Conservation (phyloP, 2,329 filamentous ascomycete genomes). For the Exophiala alcalophila region DNA sequence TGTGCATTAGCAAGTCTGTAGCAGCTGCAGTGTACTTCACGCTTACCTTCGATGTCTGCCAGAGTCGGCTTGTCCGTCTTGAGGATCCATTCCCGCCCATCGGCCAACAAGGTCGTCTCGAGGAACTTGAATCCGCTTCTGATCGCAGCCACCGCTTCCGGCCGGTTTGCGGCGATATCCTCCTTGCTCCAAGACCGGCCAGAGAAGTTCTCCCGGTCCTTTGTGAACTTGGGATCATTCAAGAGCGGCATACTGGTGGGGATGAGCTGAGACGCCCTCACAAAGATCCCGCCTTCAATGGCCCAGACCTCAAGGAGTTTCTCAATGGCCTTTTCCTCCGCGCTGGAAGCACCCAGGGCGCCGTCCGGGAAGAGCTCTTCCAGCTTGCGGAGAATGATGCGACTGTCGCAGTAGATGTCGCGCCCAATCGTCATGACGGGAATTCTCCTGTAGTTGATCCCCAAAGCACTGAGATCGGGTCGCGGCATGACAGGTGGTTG, state of each 20-base stretch:
- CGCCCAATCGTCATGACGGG: conserved; percentile 64
- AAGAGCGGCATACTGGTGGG: conserved; percentile 55
- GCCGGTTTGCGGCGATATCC: conserved; percentile 43
- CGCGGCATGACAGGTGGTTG: conserved; percentile 67
- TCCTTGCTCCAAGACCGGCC: conserved; percentile 44
- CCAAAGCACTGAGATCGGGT: conserved; percentile 60
- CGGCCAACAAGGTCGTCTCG: conserved; percentile 61
- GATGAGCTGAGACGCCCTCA: conserved; percentile 53
- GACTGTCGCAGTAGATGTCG: conserved; percentile 67
- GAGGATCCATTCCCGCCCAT: conserved; percentile 65
- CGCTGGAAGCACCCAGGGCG: conserved; percentile 39
- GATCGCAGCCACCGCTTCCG: conserved; percentile 58
- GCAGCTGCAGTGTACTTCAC: conserved; percentile 23
- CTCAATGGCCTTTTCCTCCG: conserved; percentile 49
- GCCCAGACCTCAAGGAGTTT: conserved; percentile 57
- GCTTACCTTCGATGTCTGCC: conserved; percentile 63
- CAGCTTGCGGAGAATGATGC: conserved; percentile 64
- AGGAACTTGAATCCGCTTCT: conserved; percentile 55
- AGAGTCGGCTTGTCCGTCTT: conserved; percentile 53
- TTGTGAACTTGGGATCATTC: conserved; percentile 57
- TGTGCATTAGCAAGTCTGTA: conserved; percentile 23
- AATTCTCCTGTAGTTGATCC: conserved; percentile 66
- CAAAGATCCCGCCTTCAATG: conserved; percentile 59
- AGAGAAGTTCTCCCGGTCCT: conserved; percentile 54
- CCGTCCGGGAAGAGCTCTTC: conserved; percentile 48